Evolutionary conservation across 129 eudicot genomes (phyloP), one percentile per base, ranked within the genome.

Genomic region (Pulicaria dysenterica): DNA sequence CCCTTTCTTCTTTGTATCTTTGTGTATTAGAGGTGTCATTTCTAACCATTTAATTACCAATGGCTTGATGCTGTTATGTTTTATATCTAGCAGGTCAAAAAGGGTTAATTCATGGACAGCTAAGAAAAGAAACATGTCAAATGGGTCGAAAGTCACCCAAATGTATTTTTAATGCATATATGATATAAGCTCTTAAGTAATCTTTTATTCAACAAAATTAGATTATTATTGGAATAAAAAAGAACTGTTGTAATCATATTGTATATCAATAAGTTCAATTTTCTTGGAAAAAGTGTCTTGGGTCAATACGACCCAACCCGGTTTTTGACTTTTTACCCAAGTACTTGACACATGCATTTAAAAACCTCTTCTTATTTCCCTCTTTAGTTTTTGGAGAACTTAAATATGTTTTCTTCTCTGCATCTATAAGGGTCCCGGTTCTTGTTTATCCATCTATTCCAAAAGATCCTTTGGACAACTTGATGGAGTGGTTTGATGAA

Each of bases 391-490:
- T 5, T 41, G 10, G 3, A 3, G 44, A 70, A 62, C 77, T 61
- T 51, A 53, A 44, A 44, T 54, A 48, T 5, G 7, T 34, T 16
- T 56, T 66, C 77, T 2, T 61, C n/a, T 58, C n/a, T 79, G 64
- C 37, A 43, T 55, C 73, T 85, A 57, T 49, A 64, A 95, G 99
- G 88, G 81, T 90, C 63, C 99, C 96, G 19, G 97, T 95, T 72
- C 87, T 95, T 36, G 91, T 88, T 78, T 89, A 91, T 78, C 99
- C 99, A 46, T 83, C 91, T 51, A 71, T 95, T 68, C 97, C 96
- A 69, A 60, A 76, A 83, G 96, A 91, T 78, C 82, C 83, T 59
- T 88, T 85, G 58, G 90, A 95, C 81, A 77, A 85, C 81, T 80
- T 95, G 80, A 83, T 88, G 73, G 82, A 76, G 67, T 95, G 99